Base-by-base conservation (phyloP, 2,329 filamentous ascomycete species). In the Neofusicoccum sp. region DNA sequence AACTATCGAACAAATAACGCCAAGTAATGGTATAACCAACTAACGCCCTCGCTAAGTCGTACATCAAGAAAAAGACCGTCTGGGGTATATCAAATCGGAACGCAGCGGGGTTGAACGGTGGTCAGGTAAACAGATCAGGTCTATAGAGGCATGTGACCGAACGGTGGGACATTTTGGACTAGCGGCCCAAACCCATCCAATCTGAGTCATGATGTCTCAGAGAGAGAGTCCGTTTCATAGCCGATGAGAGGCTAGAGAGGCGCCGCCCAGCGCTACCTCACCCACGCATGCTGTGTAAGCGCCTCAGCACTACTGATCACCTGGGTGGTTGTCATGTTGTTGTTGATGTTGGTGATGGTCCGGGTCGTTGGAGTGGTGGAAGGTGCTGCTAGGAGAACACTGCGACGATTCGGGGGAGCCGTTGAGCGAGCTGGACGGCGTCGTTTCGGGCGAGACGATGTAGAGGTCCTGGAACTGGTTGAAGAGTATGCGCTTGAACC, bases 401-500 rank as follows among this genome's bases (percentile, higher is more conserved):
- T 74, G 71, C 40, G 71, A 74, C 20, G 66, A 70, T 63, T 75
- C 71, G 1, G 73, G 72, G n/a, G 72, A 74, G 61, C 63, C 73
- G 62, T 75, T 71, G 33, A 75, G 73, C 41, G 73, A 76, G 40
- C 66, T 74, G 33, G 69, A 69, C 30, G 67, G 67, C 14, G 69
- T 69, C 51, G 69, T 68, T 43, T 78, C 75, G 16, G 76, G 73
- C 51, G 74, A 78, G 16, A 82, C 76, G 62, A 82, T 80, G 67
- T 78, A 82, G n/a, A 82, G 71, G 36, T 80, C 75, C 26, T 78
- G 73, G 63, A 75, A 81, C 61, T 73, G 75, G 60, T 78, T 76
- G 61, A 79, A 70, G 14, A 81, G 66, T 63, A 80, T 69, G 40
- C 77, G 73, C 62, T 77, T 78, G 74, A 77, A 79, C 65, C 79